Conservation (phyloP, 1,139 yeast genomes). For the Yamadazyma membranifaciens region DNA sequence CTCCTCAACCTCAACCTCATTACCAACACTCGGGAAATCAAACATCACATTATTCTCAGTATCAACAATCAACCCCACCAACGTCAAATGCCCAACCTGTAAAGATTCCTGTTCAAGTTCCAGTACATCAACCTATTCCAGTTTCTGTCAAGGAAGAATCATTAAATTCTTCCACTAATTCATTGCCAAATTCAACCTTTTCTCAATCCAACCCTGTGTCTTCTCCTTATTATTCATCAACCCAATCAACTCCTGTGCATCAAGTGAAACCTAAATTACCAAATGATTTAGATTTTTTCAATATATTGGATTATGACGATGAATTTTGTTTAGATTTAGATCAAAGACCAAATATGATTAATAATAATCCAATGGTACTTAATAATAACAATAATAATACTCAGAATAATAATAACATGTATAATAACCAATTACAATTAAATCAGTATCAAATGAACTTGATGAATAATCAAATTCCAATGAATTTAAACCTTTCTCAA, state of each 20-base stretch:
- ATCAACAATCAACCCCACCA: not conserved
- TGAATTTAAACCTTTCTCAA: slow-evolving; percentile 6
- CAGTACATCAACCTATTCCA: slow-evolving; percentile 4
- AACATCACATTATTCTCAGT: not conserved
- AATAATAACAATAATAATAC: not conserved
- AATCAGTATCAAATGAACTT: slow-evolving; percentile 8
- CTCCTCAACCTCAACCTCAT: not conserved
- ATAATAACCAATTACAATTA: slow-evolving; percentile 12
- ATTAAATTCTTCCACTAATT: not conserved
- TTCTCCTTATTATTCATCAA: slow-evolving; percentile 5
- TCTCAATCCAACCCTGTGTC: slow-evolving; percentile 2
- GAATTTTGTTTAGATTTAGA: slow-evolving; percentile 47
- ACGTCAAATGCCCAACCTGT: not conserved
- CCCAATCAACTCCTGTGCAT: slow-evolving; percentile 7
- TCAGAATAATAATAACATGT: slow-evolving; percentile 10
- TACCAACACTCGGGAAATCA: not conserved
- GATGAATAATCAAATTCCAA: slow-evolving; percentile 8
- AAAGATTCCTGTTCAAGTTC: not conserved
- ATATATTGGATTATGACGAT: slow-evolving; percentile 41
- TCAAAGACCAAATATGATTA: slow-evolving; percentile 28
- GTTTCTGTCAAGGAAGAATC: slow-evolving; percentile 1
- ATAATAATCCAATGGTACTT: not conserved
- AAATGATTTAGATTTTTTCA: slow-evolving; percentile 3
- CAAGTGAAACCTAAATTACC: slow-evolving; percentile 5
- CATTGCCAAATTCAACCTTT: slow-evolving; percentile 2